Evolutionary conservation across 2,329 filamentous ascomycete genomes (phyloP), one percentile per base, ranked within the genome.

Genomic region (Leptoxyphium fumago): DNA sequence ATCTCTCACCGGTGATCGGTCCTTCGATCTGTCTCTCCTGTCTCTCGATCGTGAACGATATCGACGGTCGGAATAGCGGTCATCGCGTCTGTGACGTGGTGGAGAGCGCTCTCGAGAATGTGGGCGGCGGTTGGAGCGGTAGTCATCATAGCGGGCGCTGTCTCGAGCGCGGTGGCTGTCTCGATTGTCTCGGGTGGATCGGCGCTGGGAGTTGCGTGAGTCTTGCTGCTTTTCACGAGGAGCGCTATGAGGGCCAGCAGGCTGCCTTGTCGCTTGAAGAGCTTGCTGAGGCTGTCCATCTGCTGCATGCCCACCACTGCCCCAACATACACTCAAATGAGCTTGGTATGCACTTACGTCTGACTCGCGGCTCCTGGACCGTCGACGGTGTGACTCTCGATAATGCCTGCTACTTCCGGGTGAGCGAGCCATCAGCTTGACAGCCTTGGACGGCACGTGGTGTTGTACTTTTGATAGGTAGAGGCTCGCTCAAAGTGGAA

Each of bases 21-120:
- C 45, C 29, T 50, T 30, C 30, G 45, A 44, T 38, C 45, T 45
- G 29, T 48, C 47, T 48, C 51, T 53, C 47, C 50, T 48, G 43
- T 53, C 51, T 15, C 50, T 41, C 13, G 49, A 47, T 30, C 46
- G 32, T 15, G 43, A 39, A 3, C 48, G 26, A 29, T 50, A 46
- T 10, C 47, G 21, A 18, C 46, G 46, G n/a, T 38, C 13, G 5
- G 30, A 41, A 32, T 26, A 15, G 34, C 21, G 11, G 38, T 45
- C 42, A 30, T 44, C 45, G 29, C 48, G 46, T 39, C 49, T 29
- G 41, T 36, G 32, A 15, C 32, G 32, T 36, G 32, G 38, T 18
- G 38, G 38, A 21, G 29, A 38, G 15, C 42, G 38, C 21, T 48
- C 49, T 14, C 49, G 45, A 5, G 47, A 48, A n/a, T 46, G 29